Conservation (phyloP, 2,329 filamentous ascomycete genomes). For the Diplodia intermedia region DNA sequence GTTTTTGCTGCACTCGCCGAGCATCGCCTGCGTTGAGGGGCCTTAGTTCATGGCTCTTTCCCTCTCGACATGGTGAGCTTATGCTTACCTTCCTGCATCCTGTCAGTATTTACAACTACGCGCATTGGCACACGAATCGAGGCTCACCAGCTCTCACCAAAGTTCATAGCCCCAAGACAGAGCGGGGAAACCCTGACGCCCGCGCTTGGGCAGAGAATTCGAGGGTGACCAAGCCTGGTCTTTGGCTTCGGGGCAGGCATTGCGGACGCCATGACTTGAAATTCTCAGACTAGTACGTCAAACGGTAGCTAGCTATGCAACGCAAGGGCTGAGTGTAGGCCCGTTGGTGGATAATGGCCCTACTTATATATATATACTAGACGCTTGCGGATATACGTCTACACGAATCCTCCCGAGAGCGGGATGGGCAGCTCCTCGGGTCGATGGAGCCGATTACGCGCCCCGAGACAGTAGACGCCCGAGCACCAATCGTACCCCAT, state of each 20-base stretch:
- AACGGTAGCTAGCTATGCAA: too few relatives aligned
- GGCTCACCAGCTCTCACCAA: slow-evolving; percentile 58
- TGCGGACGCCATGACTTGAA: background rate
- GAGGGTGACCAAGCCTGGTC: slow-evolving; percentile 56
- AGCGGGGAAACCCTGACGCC: slow-evolving; percentile 62
- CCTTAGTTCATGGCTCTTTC: background rate
- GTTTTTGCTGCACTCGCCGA: slow-evolving; percentile 53
- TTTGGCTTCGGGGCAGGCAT: slow-evolving; percentile 15
- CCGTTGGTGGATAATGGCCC: too few relatives aligned
- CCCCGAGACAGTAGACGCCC: too few relatives aligned
- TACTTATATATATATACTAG: too few relatives aligned
- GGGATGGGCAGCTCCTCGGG: too few relatives aligned
- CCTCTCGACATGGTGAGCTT: background rate
- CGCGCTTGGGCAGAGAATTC: slow-evolving; percentile 59
- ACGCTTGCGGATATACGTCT: too few relatives aligned
- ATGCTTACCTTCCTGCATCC: slow-evolving; percentile 47
- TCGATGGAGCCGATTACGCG: too few relatives aligned
- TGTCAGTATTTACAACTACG: background rate
- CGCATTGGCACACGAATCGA: background rate
- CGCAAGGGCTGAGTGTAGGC: too few relatives aligned
- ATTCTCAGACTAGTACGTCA: too few relatives aligned
- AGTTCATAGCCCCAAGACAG: slow-evolving; percentile 62
- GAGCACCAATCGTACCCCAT: too few relatives aligned
- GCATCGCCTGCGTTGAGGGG: slow-evolving; percentile 1
- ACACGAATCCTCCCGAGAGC: too few relatives aligned